Evolutionary conservation across 1,284 basidiomycete genomes (phyloP).

Genomic region (Ceratobasidium theobromae): DNA sequence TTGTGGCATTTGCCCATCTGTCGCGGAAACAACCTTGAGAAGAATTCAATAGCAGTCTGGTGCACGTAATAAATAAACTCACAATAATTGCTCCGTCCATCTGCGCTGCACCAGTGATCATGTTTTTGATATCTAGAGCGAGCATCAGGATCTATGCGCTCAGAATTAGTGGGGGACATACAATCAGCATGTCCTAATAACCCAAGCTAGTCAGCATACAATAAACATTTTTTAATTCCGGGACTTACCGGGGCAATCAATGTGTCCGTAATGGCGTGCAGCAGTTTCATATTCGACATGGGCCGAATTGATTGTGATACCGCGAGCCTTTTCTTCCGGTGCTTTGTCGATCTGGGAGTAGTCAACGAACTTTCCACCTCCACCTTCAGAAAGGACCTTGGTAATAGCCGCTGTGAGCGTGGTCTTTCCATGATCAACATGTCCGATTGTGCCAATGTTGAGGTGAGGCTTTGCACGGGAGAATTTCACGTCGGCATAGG

Average conservation of each 20-base stretch:
- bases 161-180: conserved; percentile 46
- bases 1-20: conserved; percentile 99
- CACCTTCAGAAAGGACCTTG: conserved; percentile 81
- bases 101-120: conserved; percentile 98
- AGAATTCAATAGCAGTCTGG: neutral
- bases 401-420: conserved; percentile 99
- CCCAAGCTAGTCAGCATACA: neutral
- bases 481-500: conserved; percentile 82
- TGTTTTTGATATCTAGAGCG: conserved; percentile 86
- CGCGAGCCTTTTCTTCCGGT: conserved; percentile 99
- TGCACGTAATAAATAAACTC: conserved; percentile 14
- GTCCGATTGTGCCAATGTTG: conserved; percentile 94
- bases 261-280: conserved; percentile 95
- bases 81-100: conserved; percentile 97
- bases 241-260: conserved; percentile 82
- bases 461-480: conserved; percentile 90
- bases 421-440: conserved; percentile 95
- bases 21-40: conserved; percentile 84
- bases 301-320: conserved; percentile 94
- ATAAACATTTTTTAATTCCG: neutral
- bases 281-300: conserved; percentile 98
- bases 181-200: conserved; percentile 79
- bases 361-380: conserved; percentile 94
- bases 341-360: conserved; percentile 99
- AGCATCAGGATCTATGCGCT: conserved; percentile 5